Conservation (phyloP, 75 land plant genomes). For the Larix kaempferi region DNA sequence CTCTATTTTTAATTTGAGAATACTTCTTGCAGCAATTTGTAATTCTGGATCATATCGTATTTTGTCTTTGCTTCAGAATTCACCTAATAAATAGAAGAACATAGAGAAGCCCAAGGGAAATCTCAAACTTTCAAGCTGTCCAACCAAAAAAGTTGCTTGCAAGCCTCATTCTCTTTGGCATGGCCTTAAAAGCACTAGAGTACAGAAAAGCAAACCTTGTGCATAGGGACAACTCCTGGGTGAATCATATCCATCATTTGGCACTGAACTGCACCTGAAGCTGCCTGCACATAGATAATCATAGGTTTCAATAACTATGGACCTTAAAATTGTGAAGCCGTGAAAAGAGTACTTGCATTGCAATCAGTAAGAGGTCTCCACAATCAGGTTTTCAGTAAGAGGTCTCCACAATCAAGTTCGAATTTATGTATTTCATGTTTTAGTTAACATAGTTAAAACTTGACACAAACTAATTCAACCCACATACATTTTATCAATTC, state of each 20-base stretch:
- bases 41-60: conserved; percentile 93
- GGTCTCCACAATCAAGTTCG: not conserved
- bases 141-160: not conserved
- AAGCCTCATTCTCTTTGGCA: not conserved
- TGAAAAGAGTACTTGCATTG: not conserved
- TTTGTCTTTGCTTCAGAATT: conserved; percentile 85
- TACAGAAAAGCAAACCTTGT: conserved; percentile 55
- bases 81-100: conserved; percentile 33
- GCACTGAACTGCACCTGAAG: conserved; percentile 93
- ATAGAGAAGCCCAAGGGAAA: not conserved
- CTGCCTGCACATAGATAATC: conserved; percentile 45
- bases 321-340: not conserved
- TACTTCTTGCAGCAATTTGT: conserved; percentile 83
- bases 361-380: too few relatives aligned
- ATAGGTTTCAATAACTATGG: not conserved
- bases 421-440: not conserved
- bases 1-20: conserved; percentile 73
- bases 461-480: not conserved
- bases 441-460: not conserved
- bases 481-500: not conserved
- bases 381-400: too few relatives aligned
- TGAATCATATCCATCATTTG: conserved; percentile 85
- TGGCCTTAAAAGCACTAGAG: not conserved
- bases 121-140: not conserved
- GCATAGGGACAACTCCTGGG: conserved; percentile 93